Conservation (phyloP, 805 yeast species). For the Candida pini region DNA sequence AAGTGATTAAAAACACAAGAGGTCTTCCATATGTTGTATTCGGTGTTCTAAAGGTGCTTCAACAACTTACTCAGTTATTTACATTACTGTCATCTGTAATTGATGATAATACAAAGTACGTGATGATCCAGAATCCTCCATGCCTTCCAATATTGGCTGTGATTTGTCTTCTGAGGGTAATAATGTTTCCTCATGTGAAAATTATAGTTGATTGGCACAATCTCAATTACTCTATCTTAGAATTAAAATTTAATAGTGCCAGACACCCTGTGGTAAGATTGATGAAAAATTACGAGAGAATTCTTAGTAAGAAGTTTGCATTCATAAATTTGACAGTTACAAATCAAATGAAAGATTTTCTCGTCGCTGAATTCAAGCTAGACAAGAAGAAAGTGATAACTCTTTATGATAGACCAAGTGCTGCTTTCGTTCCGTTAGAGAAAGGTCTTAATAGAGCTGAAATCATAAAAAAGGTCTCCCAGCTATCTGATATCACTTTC, state of each 20-base stretch:
- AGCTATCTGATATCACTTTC: slow-evolving; percentile 17
- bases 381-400: slow-evolving; percentile 46
- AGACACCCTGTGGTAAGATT: slow-evolving; percentile 58
- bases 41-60: slow-evolving; percentile 51
- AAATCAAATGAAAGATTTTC: slow-evolving; percentile 56
- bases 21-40: slow-evolving; percentile 51
- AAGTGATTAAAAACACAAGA: slow-evolving; percentile 32
- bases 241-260: slow-evolving; percentile 49
- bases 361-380: slow-evolving; percentile 52
- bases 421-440: slow-evolving; percentile 51
- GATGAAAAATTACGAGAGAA: slow-evolving; percentile 57
- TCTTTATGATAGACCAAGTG: slow-evolving; percentile 82
- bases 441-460: slow-evolving; percentile 21
- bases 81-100: slow-evolving; percentile 45
- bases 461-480: slow-evolving; percentile 31
- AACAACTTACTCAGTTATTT: slow-evolving; percentile 47
- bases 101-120: slow-evolving; percentile 56
- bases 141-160: slow-evolving; percentile 75
- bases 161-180: slow-evolving; percentile 45
- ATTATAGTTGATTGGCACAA: slow-evolving; percentile 95
- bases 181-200: slow-evolving; percentile 43
- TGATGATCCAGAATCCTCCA: slow-evolving; percentile 90
- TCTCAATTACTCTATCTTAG: slow-evolving; percentile 77
- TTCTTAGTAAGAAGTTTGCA: slow-evolving; percentile 55
- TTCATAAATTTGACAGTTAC: slow-evolving; percentile 79